Conservation (phyloP, 352 stramenopile genomes). For the Pythium phragmiticola region DNA sequence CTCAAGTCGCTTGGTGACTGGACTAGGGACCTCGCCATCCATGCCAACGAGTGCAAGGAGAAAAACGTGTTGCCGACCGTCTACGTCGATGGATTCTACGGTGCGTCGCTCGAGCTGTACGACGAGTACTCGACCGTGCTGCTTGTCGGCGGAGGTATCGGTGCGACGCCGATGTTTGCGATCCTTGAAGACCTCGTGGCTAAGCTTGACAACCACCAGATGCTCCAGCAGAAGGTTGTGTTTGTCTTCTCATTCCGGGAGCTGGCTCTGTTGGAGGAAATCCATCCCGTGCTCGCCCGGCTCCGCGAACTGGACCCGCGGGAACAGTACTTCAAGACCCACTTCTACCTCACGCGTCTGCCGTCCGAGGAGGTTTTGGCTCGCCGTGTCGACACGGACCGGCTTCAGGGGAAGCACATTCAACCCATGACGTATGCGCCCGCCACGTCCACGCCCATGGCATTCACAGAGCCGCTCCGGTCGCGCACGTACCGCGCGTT, state of each 20-base stretch:
- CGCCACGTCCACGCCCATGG: neutral
- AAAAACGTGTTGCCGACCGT: conserved; percentile 26
- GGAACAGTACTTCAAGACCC: conserved; percentile 23
- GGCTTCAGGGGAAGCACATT: conserved; percentile 3
- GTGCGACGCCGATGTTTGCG: conserved; percentile 35
- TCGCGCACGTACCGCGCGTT: conserved; percentile 14
- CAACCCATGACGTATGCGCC: conserved; percentile 7
- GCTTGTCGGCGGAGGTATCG: conserved; percentile 38
- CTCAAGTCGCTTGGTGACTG: conserved; percentile 46
- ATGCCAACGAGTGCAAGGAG: conserved; percentile 33
- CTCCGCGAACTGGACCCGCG: conserved; percentile 33
- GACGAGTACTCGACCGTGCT: conserved; percentile 37
- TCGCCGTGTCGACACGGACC: conserved; percentile 18
- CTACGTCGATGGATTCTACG: conserved; percentile 51
- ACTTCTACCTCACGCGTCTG: conserved; percentile 29
- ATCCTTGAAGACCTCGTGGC: conserved; percentile 38
- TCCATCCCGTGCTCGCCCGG: conserved; percentile 30
- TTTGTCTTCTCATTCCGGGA: conserved; percentile 49
- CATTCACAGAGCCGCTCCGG: conserved; percentile 22
- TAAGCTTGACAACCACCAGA: conserved; percentile 18
- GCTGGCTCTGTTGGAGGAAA: conserved; percentile 35
- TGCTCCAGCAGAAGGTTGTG: conserved; percentile 21
- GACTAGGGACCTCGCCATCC: conserved; percentile 29
- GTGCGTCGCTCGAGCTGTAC: conserved; percentile 33
- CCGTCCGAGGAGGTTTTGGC: conserved; percentile 15